Conservation (phyloP, 768 basidiomycete species). For the Pulveroboletus sp. region DNA sequence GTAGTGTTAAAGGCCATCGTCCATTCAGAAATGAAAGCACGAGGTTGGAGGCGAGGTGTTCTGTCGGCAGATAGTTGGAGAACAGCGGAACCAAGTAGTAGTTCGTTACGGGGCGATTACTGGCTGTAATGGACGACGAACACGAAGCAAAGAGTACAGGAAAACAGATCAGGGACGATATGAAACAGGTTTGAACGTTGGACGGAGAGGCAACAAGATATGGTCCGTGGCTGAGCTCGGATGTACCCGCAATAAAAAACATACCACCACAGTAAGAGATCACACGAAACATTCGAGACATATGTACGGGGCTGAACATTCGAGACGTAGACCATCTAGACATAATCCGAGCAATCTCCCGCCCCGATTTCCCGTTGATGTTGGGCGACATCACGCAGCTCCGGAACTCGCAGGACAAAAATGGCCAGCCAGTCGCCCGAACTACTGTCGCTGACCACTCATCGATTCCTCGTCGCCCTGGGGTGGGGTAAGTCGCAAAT, state of each 20-base stretch:
- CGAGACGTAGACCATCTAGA: not conserved
- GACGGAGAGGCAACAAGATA: not conserved
- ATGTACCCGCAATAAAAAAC: slow-evolving; percentile 24
- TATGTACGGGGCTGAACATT: not conserved
- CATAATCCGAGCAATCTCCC: not conserved
- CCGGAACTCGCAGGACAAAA: not conserved
- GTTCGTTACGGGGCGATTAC: not conserved
- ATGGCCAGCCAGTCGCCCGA: not conserved
- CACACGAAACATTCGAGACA: not conserved
- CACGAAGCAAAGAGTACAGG: not conserved
- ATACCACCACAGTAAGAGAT: slow-evolving; percentile 30
- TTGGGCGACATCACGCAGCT: not conserved
- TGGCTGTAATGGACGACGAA: slow-evolving; percentile 10
- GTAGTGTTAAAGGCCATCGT: slow-evolving; percentile 48
- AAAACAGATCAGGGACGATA: not conserved
- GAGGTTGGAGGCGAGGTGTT: slow-evolving; percentile 6
- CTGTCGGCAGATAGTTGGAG: not conserved
- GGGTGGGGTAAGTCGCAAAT: not conserved
- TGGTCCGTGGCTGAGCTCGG: slow-evolving; percentile 18
- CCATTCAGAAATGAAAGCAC: slow-evolving; percentile 15
- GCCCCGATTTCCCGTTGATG: not conserved
- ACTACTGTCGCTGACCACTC: not conserved
- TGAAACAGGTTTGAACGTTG: not conserved
- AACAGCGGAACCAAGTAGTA: not conserved
- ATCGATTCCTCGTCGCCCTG: slow-evolving; percentile 40